phyloP scores from a whole-genome alignment of 2,329 filamentous ascomycete genomes.

The Xylariaceae sp. region DNA sequence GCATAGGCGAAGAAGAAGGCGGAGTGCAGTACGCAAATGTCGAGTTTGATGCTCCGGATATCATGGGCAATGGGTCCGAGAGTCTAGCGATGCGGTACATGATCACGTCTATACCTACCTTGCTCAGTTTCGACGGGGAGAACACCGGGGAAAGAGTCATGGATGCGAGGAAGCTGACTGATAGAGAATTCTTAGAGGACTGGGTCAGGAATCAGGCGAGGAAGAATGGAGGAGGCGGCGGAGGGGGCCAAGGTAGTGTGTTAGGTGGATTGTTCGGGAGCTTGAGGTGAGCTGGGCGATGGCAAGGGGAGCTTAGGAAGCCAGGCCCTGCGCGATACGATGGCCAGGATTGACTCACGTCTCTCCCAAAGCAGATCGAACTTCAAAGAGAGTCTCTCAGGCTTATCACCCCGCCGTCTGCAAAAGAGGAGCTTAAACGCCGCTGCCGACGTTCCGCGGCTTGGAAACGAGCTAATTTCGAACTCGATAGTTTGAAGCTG shows the following conservation, averaged over 20 bases:
- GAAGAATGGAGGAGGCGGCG: conserved; percentile 42
- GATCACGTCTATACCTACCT: conserved; percentile 55
- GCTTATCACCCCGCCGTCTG: too few species aligned
- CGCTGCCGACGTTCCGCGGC: too few species aligned
- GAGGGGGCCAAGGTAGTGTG: conserved; percentile 34
- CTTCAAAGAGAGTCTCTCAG: too few species aligned
- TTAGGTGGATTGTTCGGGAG: conserved; percentile 31
- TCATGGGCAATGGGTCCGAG: conserved; percentile 37
- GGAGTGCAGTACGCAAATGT: conserved; percentile 52
- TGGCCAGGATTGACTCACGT: too few species aligned
- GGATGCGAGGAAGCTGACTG: conserved; percentile 46
- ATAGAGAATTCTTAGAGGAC: conserved; percentile 47
- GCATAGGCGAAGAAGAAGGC: conserved; percentile 52
- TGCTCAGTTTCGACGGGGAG: conserved; percentile 55
- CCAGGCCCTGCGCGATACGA: too few species aligned
- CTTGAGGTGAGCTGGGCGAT: conserved; percentile 17
- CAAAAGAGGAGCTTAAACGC: too few species aligned
- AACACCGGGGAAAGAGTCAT: conserved; percentile 45
- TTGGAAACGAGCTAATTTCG: too few species aligned
- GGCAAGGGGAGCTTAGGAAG: too few species aligned
- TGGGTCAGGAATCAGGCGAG: conserved; percentile 52
- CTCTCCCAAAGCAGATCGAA: too few species aligned
- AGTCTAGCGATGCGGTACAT: conserved; percentile 51
- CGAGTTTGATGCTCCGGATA: conserved; percentile 55
- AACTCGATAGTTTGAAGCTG: too few species aligned